Evolutionary conservation across 2,329 filamentous ascomycete species (phyloP).

Genomic region (Exophiala aquamarina): DNA sequence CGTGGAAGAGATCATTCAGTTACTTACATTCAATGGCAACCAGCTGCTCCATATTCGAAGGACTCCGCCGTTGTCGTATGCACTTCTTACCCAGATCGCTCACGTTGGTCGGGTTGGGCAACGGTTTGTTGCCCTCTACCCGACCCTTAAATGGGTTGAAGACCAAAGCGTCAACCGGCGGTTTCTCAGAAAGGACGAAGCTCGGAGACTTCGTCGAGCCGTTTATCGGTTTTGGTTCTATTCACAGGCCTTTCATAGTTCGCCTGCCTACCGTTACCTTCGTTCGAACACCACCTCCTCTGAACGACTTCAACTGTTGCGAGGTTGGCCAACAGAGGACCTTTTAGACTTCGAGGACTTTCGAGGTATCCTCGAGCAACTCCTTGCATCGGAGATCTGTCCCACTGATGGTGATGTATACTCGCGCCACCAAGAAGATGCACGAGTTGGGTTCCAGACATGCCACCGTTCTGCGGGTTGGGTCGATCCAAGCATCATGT

Average conservation of each 20-base stretch:
- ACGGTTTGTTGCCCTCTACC: conserved; percentile 62
- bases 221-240: conserved; percentile 64
- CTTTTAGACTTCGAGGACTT: conserved; percentile 62
- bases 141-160: conserved; percentile 62
- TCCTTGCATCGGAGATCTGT: conserved; percentile 59
- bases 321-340: conserved; percentile 57
- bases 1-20: conserved; percentile 57
- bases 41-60: conserved; percentile 58
- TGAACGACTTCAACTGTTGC: conserved; percentile 56
- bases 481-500: not conserved
- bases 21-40: conserved; percentile 61
- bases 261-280: conserved; percentile 50
- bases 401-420: conserved; percentile 55
- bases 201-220: conserved; percentile 54
- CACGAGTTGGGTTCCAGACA: conserved; percentile 6
- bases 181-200: conserved; percentile 51
- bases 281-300: conserved; percentile 48
- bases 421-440: conserved; percentile 25
- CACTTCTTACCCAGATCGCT: conserved; percentile 57
- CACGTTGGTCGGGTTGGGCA: conserved; percentile 55
- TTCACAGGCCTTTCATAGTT: conserved; percentile 57
- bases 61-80: conserved; percentile 53
- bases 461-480: conserved; percentile 2
- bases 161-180: conserved; percentile 56
- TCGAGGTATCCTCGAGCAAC: conserved; percentile 54